Base-by-base conservation (phyloP, 306 rosid genomes). In the Ammopiptanthus mongolicus region DNA sequence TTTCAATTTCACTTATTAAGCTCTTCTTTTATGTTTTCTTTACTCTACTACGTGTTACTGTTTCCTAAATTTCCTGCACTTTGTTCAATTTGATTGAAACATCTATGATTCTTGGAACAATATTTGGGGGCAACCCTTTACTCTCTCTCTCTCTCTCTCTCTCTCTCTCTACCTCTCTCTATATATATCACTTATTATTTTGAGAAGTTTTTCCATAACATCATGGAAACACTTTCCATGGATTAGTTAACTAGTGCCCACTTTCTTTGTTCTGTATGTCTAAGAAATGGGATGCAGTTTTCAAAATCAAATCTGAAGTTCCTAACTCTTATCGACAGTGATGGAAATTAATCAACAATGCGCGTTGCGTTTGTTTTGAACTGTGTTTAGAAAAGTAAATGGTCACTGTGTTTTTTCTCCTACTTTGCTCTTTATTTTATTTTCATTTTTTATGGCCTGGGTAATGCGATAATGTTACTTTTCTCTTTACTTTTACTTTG, bases 401-500 rank as follows among this genome's bases (percentile, higher is more conserved):
- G 71, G 65, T 29, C 78, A 46, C 84, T 85, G 81, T 75, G 83
- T 51, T 74, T 65, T 65, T 25, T 73, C 15, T 22, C 47, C 15
- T 39, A 0, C 23, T 19, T 62, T 62, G 2, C 15, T 29, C 10
- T 28, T 23, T 41, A 10, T 57, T 41, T 22, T 10, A 21, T 25
- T 13, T 17, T n/a, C n/a, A n/a, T n/a, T 10, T 22, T 48, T 52
- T 29, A 42, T 65, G 53, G 48, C 52, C 12, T 17, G 11, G 19
- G 13, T 60, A 51, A 50, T 42, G 48, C 52, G n/a, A 6, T 66
- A 51, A 41, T 42, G 48, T 64, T 77, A 12, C 83, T 73, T 77
- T 86, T 74, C 66, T 79, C 46, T 79, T 62, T 65, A 52, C 86
- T 83, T 81, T 85, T 47, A 41, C 71, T 72, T 79, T 80, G 72